These are phyloP conservation scores for Cyberlindnera xylosilytica DNA, from an alignment of 805 yeast genomes.

Conservation along the genomic window DNA sequence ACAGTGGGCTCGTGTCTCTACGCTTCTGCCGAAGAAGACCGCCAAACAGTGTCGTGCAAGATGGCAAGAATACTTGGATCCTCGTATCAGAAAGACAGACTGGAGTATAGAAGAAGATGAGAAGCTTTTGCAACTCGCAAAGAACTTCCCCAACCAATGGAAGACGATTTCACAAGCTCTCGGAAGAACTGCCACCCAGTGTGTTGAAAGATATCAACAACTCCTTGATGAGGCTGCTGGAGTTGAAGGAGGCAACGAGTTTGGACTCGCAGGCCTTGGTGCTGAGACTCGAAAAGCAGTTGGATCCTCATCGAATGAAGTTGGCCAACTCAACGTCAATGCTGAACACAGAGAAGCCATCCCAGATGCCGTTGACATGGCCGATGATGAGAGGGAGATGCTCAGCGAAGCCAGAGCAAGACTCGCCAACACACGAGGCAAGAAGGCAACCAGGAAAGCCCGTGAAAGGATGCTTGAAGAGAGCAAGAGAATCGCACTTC, in stretches of 20 bases:
- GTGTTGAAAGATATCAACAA: slow-evolving; percentile 80
- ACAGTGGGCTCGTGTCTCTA: slow-evolving; percentile 93
- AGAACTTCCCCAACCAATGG: slow-evolving; percentile 90
- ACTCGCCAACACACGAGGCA: slow-evolving; percentile 88
- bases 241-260: slow-evolving; percentile 26
- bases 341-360: slow-evolving; percentile 79
- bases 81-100: slow-evolving; percentile 55
- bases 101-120: slow-evolving; percentile 83
- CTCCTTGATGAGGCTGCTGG: slow-evolving; percentile 47
- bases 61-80: slow-evolving; percentile 88
- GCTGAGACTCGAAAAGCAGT: slow-evolving; percentile 43
- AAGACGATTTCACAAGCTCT: slow-evolving; percentile 77
- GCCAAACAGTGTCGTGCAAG: slow-evolving; percentile 91
- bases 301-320: slow-evolving; percentile 31
- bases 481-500: slow-evolving; percentile 65
- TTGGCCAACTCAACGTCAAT: slow-evolving; percentile 62
- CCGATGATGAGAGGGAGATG: slow-evolving; percentile 90
- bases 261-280: slow-evolving; percentile 50
- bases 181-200: slow-evolving; percentile 83
- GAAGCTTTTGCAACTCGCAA: slow-evolving; percentile 60
- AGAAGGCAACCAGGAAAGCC: slow-evolving; percentile 87
- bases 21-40: slow-evolving; percentile 77
- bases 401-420: slow-evolving; percentile 92
- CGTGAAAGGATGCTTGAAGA: slow-evolving; percentile 82
- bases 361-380: slow-evolving; percentile 77